Conservation (phyloP, 768 basidiomycete genomes). For the Roridomyces roridus region DNA sequence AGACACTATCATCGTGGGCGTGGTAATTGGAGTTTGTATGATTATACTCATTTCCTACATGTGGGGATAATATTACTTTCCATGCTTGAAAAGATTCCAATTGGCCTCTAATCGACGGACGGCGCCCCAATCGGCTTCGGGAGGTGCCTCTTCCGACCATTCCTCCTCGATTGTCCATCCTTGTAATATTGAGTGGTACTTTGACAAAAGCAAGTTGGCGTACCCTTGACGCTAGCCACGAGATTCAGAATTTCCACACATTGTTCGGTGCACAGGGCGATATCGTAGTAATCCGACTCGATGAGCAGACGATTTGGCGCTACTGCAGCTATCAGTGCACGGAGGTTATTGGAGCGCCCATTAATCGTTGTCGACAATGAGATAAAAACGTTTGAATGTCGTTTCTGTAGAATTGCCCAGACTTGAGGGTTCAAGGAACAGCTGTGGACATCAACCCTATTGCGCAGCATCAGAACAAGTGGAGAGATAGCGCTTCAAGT, state of each 20-base stretch:
- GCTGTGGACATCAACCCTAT: conserved; percentile 87
- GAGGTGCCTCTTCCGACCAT: conserved; percentile 51
- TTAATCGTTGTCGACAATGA: conserved; percentile 91
- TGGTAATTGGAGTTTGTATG: conserved; percentile 85
- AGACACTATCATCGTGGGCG: conserved; percentile 89
- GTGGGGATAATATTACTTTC: conserved; percentile 41
- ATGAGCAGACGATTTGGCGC: conserved; percentile 73
- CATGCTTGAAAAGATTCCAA: conserved; percentile 63
- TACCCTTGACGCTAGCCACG: conserved; percentile 67
- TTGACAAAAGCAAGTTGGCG: too few relatives aligned
- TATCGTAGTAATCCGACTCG: conserved; percentile 85
- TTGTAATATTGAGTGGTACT: too few relatives aligned
- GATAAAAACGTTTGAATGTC: conserved; percentile 79
- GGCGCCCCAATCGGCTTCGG: conserved; percentile 59
- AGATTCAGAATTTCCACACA: conserved; percentile 82
- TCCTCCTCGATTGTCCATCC: conserved; percentile 76
- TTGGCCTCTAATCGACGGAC: conserved; percentile 74
- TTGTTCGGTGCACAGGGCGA: conserved; percentile 58
- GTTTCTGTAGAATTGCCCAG: conserved; percentile 77
- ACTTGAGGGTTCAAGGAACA: conserved; percentile 84
- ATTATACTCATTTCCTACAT: conserved; percentile 59
- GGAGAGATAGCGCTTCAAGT: neutral
- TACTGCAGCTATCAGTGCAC: conserved; percentile 68
- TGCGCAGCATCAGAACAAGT: neutral
- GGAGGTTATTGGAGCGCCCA: conserved; percentile 66